phyloP scores from a whole-genome alignment of 805 yeast genomes.

The Phaffomyces opuntiae region DNA sequence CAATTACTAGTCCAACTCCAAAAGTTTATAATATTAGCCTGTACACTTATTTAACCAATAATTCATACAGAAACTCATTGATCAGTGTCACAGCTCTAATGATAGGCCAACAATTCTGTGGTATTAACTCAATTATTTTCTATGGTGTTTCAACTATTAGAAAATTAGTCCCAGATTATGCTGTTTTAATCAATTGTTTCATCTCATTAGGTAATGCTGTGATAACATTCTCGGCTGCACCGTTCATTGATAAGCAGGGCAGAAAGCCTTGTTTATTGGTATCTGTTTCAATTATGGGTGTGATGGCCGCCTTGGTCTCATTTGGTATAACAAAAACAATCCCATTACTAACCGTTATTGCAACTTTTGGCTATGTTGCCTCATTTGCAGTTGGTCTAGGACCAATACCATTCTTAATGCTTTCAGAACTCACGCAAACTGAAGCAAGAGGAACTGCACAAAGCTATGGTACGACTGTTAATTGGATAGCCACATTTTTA shows the following conservation, averaged over 20 bases:
- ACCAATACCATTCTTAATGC: conserved; percentile 87
- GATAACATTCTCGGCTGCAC: conserved; percentile 68
- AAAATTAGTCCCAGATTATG: conserved; percentile 61
- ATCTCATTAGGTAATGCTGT: conserved; percentile 71
- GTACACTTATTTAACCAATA: conserved; percentile 40
- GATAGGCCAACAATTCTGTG: conserved; percentile 86
- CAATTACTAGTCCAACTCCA: background rate
- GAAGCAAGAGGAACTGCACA: conserved; percentile 83
- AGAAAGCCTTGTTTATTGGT: conserved; percentile 62
- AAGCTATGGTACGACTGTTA: conserved; percentile 84
- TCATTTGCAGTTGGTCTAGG: conserved; percentile 91
- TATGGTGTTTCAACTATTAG: conserved; percentile 85
- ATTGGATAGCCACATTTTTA: conserved; percentile 84
- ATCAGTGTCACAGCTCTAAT: conserved; percentile 64
- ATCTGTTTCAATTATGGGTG: conserved; percentile 64
- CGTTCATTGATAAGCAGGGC: conserved; percentile 69
- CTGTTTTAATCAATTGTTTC: conserved; percentile 66
- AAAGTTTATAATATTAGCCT: conserved; percentile 20
- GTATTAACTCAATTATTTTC: conserved; percentile 86
- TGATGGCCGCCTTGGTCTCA: conserved; percentile 57
- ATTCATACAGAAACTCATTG: conserved; percentile 50
- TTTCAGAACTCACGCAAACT: conserved; percentile 81
- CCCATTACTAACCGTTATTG: conserved; percentile 46
- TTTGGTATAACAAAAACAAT: conserved; percentile 48
- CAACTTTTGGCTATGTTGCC: conserved; percentile 69